phyloP scores from a whole-genome alignment of 257 asterid genomes.

The Solanum peruvianum region DNA sequence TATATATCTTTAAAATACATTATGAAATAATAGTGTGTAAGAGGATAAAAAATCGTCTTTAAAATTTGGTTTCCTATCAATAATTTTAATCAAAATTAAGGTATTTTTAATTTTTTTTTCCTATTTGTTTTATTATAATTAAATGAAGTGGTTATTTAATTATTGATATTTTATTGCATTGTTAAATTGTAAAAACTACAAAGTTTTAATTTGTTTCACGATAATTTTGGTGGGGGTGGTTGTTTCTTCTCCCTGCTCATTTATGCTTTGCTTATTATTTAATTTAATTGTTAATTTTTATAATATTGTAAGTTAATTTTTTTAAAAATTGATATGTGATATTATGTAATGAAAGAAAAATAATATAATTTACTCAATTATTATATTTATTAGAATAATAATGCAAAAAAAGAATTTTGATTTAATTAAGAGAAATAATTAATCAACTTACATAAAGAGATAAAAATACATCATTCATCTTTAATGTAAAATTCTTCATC shows the following conservation, averaged over 20 bases:
- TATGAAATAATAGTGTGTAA: too few relatives aligned
- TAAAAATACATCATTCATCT: background rate
- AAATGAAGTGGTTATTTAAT: background rate
- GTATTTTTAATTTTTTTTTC: too few relatives aligned
- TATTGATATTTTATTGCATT: background rate
- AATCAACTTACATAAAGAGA: background rate
- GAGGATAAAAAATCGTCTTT: too few relatives aligned
- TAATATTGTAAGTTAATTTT: background rate
- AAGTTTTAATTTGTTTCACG: background rate
- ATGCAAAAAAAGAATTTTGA: fast-evolving
- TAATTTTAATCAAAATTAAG: too few relatives aligned
- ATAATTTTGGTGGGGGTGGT: background rate
- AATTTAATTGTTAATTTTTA: background rate
- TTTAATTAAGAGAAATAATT: background rate
- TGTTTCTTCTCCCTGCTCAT: too few relatives aligned
- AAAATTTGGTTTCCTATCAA: fast-evolving
- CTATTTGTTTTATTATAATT: too few relatives aligned
- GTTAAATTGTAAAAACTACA: background rate
- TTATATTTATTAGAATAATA: background rate
- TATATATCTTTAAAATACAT: too few relatives aligned
- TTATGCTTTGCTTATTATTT: background rate
- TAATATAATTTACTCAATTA: background rate
- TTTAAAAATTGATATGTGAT: background rate
- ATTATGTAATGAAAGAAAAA: background rate
- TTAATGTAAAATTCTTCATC: background rate